Base-by-base conservation (phyloP, 1,284 basidiomycete genomes). In the Lignosus rhinocerotis region DNA sequence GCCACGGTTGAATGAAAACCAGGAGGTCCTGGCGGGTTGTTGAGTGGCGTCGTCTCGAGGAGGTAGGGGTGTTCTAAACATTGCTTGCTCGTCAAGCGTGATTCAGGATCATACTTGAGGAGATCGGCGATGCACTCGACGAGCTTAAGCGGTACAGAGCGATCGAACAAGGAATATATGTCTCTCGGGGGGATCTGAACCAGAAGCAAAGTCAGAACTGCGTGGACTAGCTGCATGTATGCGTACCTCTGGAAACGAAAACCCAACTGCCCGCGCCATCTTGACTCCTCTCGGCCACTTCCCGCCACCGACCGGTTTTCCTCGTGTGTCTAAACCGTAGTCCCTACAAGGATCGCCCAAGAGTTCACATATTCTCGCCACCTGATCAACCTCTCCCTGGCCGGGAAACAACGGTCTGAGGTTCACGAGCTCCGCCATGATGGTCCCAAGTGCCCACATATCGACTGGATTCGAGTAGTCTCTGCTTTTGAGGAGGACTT, bases 401-500 rank as follows among this genome's bases (percentile, higher is more conserved):
- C 97, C 97, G n/a, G 97, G 96, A 73, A 99, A 99, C 31, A 99
- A 80, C 0, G 97, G 96, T 65, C 94, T 91, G 61, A 99, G 83
- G 70, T 95, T 98, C 74, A 98, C 84, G 56, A 98, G 82, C 75
- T 99, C 97, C 8, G 96, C 94, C 80, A 99, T 89, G 72, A 99
- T 99, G 5, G 97, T 96, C 21, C 97, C 97, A 47, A 99, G 78
- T 1, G 97, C 97, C 97, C 97, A 99, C 90, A 98, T 94, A 73
- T 99, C 97, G 36, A 99, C 96, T 0, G 97, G 94, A 66, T 92
- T 92, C 16, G 93, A 95, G 72, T 99, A 99, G 71, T 97, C 90
- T 57, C 87, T 84, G 67, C 94, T 93, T 58, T 94, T 83, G 39
- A 99, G 82, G 19, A 99, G 80, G 3, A 99, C 94, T 74, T 99